These are phyloP conservation scores for Neonectria coccinea DNA, from an alignment of 2,329 filamentous ascomycete genomes.

Conservation along the genomic window DNA sequence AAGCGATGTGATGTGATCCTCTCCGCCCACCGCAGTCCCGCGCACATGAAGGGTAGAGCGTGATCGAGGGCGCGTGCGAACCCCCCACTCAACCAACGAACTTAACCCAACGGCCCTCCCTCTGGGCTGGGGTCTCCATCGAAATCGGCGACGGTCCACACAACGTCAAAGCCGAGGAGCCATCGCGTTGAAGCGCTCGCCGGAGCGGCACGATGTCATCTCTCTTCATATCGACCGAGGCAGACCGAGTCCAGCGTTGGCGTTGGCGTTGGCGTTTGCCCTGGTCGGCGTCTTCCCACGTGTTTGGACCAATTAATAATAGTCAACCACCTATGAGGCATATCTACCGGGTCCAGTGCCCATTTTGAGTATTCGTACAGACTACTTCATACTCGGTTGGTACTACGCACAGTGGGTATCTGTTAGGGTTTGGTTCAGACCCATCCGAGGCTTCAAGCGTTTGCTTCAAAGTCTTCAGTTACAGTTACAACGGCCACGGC, in stretches of 20 bases:
- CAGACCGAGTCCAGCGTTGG: background rate
- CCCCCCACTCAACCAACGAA: conserved; percentile 9
- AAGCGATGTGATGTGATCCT: background rate
- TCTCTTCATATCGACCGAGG: background rate
- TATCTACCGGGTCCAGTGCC: too few relatives aligned
- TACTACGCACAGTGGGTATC: too few relatives aligned
- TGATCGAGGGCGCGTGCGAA: conserved; percentile 19
- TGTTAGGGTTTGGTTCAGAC: too few relatives aligned
- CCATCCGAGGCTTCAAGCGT: too few relatives aligned
- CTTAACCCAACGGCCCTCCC: background rate
- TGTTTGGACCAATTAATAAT: background rate
- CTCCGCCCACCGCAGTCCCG: background rate
- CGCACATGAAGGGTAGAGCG: conserved; percentile 3
- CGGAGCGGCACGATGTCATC: background rate
- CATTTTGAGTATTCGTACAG: too few relatives aligned
- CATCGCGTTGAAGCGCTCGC: conserved; percentile 10
- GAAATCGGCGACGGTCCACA: conserved; percentile 17
- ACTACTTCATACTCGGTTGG: too few relatives aligned
- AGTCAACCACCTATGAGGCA: too few relatives aligned
- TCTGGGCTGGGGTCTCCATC: conserved; percentile 1
- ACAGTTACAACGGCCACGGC: too few relatives aligned
- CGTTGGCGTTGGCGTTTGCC: background rate
- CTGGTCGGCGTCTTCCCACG: background rate
- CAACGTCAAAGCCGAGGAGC: conserved; percentile 6
- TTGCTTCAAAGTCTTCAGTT: too few relatives aligned